Base-by-base conservation (phyloP, 2,329 filamentous ascomycete species). In the Ceratocystiopsis sp. region DNA sequence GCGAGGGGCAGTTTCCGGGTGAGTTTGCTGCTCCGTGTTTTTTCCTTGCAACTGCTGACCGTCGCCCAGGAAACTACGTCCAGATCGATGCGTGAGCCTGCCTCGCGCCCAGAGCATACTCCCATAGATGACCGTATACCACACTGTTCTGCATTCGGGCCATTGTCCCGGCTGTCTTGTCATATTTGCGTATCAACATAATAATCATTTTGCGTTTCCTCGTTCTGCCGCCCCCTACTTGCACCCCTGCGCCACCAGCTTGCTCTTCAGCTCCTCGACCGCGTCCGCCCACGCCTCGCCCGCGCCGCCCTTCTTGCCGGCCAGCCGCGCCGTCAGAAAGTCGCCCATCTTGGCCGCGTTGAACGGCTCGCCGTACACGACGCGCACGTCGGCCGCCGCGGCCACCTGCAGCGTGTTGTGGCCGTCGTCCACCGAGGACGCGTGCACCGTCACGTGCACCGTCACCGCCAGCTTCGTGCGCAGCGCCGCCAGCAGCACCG, bases 1-100 rank as follows among this genome's bases (percentile, higher is more conserved):
- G 80, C 62, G 68, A 83, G 55, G 91, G 91, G 21, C 89, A 96
- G 57, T 98, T 98, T 59, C 91, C 91, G 63, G 91, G 91, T 94
- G 69, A 57, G 75, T 59, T 21, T 5, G 14, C 18, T 12, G 12
- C 14, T 37, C 3, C 29, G 14, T 15, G 32, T 34, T 40, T 14
- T 17, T 42, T 32, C 11, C 10, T 37, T 42, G 25, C 16, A 15
- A 14, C 14, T n/a, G 19, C 34, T 29, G 35, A 9, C 10, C 36
- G 33, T 35, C 38, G 25, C 14, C 8, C 40, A 66, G 61, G 62
- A 38, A 68, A 69, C 50, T 69, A 69, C 47, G 66, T 69, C 29
- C 62, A 63, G 45, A 46, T 67, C 45, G 61, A 61, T 50, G 52
- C 49, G 8, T 21, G 21, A 21, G 4, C 21, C 21, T 21, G 21